Base-by-base conservation (phyloP, 768 basidiomycete genomes). In the Dioszegia hungarica region DNA sequence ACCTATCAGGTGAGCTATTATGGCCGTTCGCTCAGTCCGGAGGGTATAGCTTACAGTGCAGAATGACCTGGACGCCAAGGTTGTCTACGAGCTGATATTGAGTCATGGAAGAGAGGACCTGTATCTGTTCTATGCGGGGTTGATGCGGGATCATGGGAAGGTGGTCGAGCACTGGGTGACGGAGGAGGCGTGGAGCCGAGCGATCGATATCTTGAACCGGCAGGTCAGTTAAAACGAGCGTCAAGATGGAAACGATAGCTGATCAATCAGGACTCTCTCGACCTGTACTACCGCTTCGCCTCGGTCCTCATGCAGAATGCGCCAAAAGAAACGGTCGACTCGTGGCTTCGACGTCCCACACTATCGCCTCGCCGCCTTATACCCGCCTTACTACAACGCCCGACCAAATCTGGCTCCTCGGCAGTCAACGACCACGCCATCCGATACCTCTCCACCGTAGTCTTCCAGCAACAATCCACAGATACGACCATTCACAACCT, bases 401-500 rank as follows among this genome's bases (percentile, higher is more conserved):
- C 56, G 36, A 28, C 56, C 12, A 11, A 17, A 31, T 40, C 52
- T 6, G 17, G n/a, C 19, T 2, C 40, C 66, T 79, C 25, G 20
- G 38, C 37, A 38, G 88, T 92, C 62, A 85, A 87, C 48, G 88
- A 92, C 65, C 90, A 97, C 62, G 90, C 88, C 19, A 85, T 93
- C 48, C 85, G 90, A 34, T 99, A 90, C 74, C 85, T 99, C 28
- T 85, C 85, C 60, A 83, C 90, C 64, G 81, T 88, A 56, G 82
- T 98, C 39, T 89, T 92, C 72, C 84, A 89, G 54, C 85, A 86
- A 67, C 80, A 83, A 29, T 87, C 85, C 62, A 87, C 85, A 0
- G 89, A 88, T 41, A 81, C 90, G 2, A 93, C 87, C 5, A 84
- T 98, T 31, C 90, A 98, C 78, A 99, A 98, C 72, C 85, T 97